Conservation (phyloP, 306 rosid genomes). For the Lupinus albus region DNA sequence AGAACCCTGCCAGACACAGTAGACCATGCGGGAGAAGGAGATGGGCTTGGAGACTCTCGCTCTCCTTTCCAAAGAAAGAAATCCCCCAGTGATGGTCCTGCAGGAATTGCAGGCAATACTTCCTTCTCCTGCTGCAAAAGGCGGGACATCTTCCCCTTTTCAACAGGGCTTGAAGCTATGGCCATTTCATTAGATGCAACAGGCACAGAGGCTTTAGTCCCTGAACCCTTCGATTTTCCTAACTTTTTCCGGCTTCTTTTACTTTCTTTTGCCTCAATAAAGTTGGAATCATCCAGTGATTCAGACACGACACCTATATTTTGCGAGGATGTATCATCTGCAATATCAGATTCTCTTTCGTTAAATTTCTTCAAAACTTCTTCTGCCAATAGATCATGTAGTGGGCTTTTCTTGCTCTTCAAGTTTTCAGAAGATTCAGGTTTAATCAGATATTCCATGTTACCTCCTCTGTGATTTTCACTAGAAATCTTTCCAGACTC, state of each 20-base stretch:
- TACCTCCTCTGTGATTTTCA: slow-evolving; percentile 55
- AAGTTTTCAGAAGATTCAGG: slow-evolving; percentile 48
- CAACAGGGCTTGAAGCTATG: slow-evolving; percentile 64
- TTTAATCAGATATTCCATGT: slow-evolving; percentile 46
- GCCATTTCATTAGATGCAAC: slow-evolving; percentile 53
- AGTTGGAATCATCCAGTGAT: slow-evolving; percentile 61
- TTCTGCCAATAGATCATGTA: slow-evolving; percentile 87
- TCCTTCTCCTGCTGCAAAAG: slow-evolving; percentile 66
- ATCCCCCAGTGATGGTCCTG: slow-evolving; percentile 91
- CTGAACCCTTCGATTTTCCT: slow-evolving; percentile 69
- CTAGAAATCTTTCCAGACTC: slow-evolving; percentile 55
- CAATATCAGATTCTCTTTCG: slow-evolving; percentile 51
- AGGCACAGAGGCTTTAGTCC: slow-evolving; percentile 50
- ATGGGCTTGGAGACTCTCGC: slow-evolving; percentile 54
- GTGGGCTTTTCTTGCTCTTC: slow-evolving; percentile 67
- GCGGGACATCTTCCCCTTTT: slow-evolving; percentile 65
- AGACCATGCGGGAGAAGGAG: slow-evolving; percentile 85
- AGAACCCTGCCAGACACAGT: slow-evolving; percentile 72
- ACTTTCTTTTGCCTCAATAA: slow-evolving; percentile 85
- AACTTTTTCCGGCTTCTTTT: slow-evolving; percentile 85
- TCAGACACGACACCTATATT: slow-evolving; percentile 49
- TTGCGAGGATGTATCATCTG: slow-evolving; percentile 50
- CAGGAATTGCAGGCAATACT: slow-evolving; percentile 73
- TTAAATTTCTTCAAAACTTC: slow-evolving; percentile 72
- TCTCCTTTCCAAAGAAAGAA: slow-evolving; percentile 95